Percentiles rank a stretch among this genome's conserved stretches.
phyloP scores from a whole-genome alignment of 495 filamentous ascomycete genomes.

The Pseudevernia furfuracea region DNA sequence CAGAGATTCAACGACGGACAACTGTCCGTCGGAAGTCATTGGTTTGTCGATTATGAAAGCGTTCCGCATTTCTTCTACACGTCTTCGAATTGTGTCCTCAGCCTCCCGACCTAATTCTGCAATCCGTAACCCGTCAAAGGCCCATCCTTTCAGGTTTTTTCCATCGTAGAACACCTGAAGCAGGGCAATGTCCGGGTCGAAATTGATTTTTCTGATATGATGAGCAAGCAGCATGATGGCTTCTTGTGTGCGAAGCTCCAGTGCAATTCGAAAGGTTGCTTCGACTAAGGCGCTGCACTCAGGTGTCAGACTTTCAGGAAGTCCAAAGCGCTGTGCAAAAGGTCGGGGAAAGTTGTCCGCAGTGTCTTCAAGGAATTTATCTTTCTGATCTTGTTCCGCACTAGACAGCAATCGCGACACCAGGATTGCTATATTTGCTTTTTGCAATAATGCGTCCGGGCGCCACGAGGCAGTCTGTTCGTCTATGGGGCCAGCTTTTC shows the following conservation, averaged over 20 bases:
- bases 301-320: neutral
- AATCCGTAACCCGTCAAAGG: slow-evolving; percentile 12
- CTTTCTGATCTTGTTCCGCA: slow-evolving; percentile 16
- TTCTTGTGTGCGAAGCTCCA: slow-evolving; percentile 38
- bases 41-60: slow-evolving; percentile 14
- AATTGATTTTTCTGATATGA: slow-evolving; percentile 20
- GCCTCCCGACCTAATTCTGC: slow-evolving; percentile 13
- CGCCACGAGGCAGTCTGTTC: slow-evolving; percentile 21
- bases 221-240: slow-evolving; percentile 28
- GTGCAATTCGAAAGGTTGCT: slow-evolving; percentile 32
- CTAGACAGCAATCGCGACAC: slow-evolving; percentile 27
- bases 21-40: slow-evolving; percentile 22
- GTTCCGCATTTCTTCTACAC: slow-evolving; percentile 25
- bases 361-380: slow-evolving; percentile 24
- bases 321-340: slow-evolving; percentile 28
- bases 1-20: slow-evolving; percentile 31
- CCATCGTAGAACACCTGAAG: slow-evolving; percentile 26
- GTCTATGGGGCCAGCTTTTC: slow-evolving; percentile 17
- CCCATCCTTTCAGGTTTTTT: slow-evolving; percentile 24
- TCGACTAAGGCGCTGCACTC: slow-evolving; percentile 29
- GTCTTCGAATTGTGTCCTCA: slow-evolving; percentile 15
- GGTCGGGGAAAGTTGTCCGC: slow-evolving; percentile 31
- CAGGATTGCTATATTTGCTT: slow-evolving; percentile 38
- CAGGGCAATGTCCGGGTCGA: slow-evolving; percentile 31
- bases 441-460: slow-evolving; percentile 34